Percentiles rank a stretch among this genome's conserved stretches.
Evolutionary conservation across 257 asterid genomes (phyloP).

Genomic region (Eucommia ulmoides): DNA sequence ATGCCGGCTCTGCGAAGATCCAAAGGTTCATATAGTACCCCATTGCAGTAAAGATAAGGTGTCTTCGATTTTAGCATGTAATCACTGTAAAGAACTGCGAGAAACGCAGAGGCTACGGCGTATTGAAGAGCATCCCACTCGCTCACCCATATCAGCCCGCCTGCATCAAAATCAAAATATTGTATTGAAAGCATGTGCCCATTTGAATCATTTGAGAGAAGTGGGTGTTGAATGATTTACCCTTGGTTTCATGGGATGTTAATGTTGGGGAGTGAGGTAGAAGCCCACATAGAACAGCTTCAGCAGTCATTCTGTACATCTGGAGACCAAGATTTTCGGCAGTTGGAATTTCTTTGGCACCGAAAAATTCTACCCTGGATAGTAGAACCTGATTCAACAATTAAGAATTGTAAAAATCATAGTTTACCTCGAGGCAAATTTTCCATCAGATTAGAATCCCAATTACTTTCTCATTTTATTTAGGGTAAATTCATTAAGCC

Average conservation of each 20-base stretch:
- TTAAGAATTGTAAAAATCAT: not conserved
- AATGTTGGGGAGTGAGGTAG: slow-evolving; percentile 38
- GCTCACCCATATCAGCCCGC: slow-evolving; percentile 1
- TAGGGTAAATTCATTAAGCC: too few species aligned
- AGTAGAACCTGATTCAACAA: slow-evolving; percentile 30
- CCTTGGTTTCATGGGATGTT: slow-evolving; percentile 32
- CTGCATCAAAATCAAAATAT: too few species aligned
- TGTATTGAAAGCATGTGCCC: too few species aligned
- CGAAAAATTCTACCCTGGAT: slow-evolving; percentile 45
- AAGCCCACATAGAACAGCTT: slow-evolving; percentile 42
- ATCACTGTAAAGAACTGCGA: slow-evolving; percentile 1
- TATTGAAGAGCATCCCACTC: not conserved
- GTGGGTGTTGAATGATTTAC: too few species aligned
- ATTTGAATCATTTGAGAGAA: too few species aligned
- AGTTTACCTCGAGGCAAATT: not conserved
- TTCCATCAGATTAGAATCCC: not conserved
- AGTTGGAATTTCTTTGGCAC: slow-evolving; percentile 20
- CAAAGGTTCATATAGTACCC: not conserved
- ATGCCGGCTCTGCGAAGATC: not conserved
- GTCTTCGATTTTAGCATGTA: not conserved
- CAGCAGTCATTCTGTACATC: slow-evolving; percentile 43
- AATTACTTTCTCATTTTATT: too few species aligned
- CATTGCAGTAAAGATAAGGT: not conserved
- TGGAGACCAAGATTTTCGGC: slow-evolving; percentile 42
- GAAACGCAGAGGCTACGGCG: not conserved